Conservation (phyloP, 1,284 basidiomycete genomes). For the Moesziomyces parantarcticus region DNA sequence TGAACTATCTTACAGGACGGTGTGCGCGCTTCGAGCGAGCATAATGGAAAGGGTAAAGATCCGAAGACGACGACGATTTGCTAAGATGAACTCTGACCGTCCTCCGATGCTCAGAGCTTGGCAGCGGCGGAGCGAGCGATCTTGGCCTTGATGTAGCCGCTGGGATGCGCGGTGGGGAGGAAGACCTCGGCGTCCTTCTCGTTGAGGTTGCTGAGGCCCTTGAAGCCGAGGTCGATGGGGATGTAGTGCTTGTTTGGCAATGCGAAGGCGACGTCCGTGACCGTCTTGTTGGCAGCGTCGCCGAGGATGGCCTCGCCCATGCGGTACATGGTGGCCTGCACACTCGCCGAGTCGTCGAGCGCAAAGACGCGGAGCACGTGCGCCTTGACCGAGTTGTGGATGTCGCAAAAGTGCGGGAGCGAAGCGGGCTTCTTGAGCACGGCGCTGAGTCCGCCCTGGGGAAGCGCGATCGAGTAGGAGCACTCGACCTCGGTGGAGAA, state of each 20-base stretch:
- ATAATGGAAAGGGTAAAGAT: neutral
- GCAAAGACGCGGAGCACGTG: slow-evolving; percentile 86
- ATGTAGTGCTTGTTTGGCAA: slow-evolving; percentile 80
- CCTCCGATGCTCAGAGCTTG: slow-evolving; percentile 30
- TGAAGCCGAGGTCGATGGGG: slow-evolving; percentile 60
- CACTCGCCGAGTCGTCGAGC: slow-evolving; percentile 85
- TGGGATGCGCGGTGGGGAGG: slow-evolving; percentile 58
- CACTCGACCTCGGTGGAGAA: slow-evolving; percentile 65
- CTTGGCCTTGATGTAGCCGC: slow-evolving; percentile 62
- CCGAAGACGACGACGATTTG: neutral
- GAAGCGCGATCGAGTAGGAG: slow-evolving; percentile 45
- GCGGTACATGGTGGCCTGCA: slow-evolving; percentile 92
- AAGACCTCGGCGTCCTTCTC: slow-evolving; percentile 63
- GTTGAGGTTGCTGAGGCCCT: slow-evolving; percentile 53
- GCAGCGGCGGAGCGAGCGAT: slow-evolving; percentile 40
- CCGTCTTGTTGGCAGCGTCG: slow-evolving; percentile 71
- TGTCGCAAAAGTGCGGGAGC: slow-evolving; percentile 64
- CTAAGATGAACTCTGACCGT: neutral
- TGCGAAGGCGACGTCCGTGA: slow-evolving; percentile 77
- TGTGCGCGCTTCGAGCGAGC: neutral
- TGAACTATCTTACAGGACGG: neutral
- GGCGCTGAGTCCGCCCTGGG: slow-evolving; percentile 30
- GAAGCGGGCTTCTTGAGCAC: slow-evolving; percentile 63
- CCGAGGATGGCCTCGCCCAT: slow-evolving; percentile 78
- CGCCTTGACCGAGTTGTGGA: slow-evolving; percentile 73